Base-by-base conservation (phyloP, 306 rosid genomes). In the Dalbergia cochinchinensis region DNA sequence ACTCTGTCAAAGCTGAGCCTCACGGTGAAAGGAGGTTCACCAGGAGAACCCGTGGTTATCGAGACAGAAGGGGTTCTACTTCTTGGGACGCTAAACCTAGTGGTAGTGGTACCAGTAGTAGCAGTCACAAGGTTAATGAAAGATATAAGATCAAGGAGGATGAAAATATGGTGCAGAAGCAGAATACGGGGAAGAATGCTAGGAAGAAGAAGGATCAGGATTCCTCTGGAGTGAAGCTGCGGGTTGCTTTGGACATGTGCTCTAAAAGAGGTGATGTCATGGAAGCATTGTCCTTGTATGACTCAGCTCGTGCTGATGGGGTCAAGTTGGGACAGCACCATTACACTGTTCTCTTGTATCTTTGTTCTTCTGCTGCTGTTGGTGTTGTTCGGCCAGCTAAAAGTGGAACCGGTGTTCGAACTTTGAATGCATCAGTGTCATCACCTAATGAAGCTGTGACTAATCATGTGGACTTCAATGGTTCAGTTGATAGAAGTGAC, bases 331-430 rank as follows among this genome's bases (percentile, higher is more conserved):
- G 71, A 37, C 97, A 90, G 73, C 92, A 92, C 73, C 97, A 92
- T 80, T 95, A 90, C 83, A 90, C 94, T 3, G 97, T 94, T 2
- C 70, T 94, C 6, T 64, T 94, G 78, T 92, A 94, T 85, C 90
- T 94, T 63, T 94, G 97, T 80, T 92, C 99, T 79, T 92, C 99
- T 73, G 95, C 97, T 0, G 95, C 99, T 61, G 83, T 87, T 73
- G 99, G 98, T 78, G 91, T 87, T 79, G 86, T 95, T 83, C 87
- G 41, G 44, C 97, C 99, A 1, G 97, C 97, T 2, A 95, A 92
- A 85, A 95, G 97, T 79, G 99, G 99, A 75, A 81, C 60, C 19
- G 86, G 86, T 42, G 72, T 79, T 76, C 80, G 94, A 87, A 86
- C 85, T 75, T 73, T 82, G 76, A 86, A 53, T 76, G 65, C 82